Evolutionary conservation across 2,329 filamentous ascomycete genomes (phyloP), one percentile per base, ranked within the genome.

Genomic region (Nigrospora oryzae): DNA sequence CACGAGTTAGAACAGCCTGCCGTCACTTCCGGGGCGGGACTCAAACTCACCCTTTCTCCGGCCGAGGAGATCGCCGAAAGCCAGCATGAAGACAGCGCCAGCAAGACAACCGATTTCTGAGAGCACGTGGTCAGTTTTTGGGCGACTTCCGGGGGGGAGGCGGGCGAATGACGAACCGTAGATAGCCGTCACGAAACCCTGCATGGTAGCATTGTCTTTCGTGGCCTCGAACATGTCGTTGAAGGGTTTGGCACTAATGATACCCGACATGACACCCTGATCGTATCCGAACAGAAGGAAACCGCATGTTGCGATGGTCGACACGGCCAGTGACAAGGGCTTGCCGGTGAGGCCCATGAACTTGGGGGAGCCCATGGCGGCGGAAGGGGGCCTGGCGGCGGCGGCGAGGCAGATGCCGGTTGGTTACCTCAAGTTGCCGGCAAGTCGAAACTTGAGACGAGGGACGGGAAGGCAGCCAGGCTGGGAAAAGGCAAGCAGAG

Each of bases 231-330:
- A 77, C 37, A 69, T 65, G 38, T 69, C 49, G 47, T 71, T 70
- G 58, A 77, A 79, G 7, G 67, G 66, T 1, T 64, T 59, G 4
- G 73, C 69, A 16, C 69, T 80, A 57, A 81, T 79, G 51, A 81
- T 79, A 47, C 77, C 77, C 50, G 86, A 91, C 87, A 93, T 93
- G 52, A 93, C 87, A 57, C 87, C 87, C 63, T 93, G 87, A 64
- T 93, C 87, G 71, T 93, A 93, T 51, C 87, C 88, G 59, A 94
- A 94, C 16, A 94, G 71, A 59, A 94, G 93, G 28, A 94, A 88
- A 43, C 88, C 88, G 58, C 93, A 69, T 46, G 86, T 69, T 4
- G 80, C 78, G 23, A 84, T 71, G n/a, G 73, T 70, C 2, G 81
- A 81, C 39, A 84, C 71, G 35, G 72, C 65, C 49, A 81, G 53